Base-by-base conservation (phyloP, 1,284 basidiomycete species). In the Ustanciosporium gigantosporum region DNA sequence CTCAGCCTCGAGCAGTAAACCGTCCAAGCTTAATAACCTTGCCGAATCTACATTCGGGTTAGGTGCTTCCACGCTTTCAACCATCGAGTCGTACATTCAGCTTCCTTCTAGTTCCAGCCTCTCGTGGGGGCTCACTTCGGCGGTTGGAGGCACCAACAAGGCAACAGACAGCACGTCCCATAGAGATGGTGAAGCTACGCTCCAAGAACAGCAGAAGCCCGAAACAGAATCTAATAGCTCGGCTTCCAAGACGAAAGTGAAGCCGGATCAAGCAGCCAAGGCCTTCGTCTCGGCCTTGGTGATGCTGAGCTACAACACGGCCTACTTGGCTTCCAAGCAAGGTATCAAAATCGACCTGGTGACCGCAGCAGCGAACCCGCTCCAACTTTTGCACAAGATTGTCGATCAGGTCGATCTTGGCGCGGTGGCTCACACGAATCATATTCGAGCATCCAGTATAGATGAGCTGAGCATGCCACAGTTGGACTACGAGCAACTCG, bases 231-330 rank as follows among this genome's bases (percentile, higher is more conserved):
- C 20, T 2, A n/a, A 21, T 5, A 17, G 36, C 19, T 17, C 20
- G 17, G 8, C n/a, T 25, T 25, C 43, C 2, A 24, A 46, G 1
- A 11, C 19, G 13, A 23, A 21, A 23, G 43, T 40, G 21, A 61
- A 61, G 38, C 47, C 58, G 25, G 58, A 61, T 11, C 47, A 61
- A 19, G 55, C 58, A 3, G 67, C 64, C 17, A 46, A 50, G 32
- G 57, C 60, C 15, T 72, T 70, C 32, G 44, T 58, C 22, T 46
- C 59, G 24, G 67, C 61, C 15, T 49, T 72, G 14, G 53, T 59
- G 32, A 72, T 70, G 67, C 51, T 72, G 5, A 52, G 46, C 32
- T 72, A 72, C 46, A 42, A 70, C 25, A 55, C 51, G 1, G 70
- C 65, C 36, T 72, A 68, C 27, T 47, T 72, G 8, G 67, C 70